These are phyloP conservation scores for Calonectria montana DNA, from an alignment of 2,329 filamentous ascomycete species.

Conservation along the genomic window DNA sequence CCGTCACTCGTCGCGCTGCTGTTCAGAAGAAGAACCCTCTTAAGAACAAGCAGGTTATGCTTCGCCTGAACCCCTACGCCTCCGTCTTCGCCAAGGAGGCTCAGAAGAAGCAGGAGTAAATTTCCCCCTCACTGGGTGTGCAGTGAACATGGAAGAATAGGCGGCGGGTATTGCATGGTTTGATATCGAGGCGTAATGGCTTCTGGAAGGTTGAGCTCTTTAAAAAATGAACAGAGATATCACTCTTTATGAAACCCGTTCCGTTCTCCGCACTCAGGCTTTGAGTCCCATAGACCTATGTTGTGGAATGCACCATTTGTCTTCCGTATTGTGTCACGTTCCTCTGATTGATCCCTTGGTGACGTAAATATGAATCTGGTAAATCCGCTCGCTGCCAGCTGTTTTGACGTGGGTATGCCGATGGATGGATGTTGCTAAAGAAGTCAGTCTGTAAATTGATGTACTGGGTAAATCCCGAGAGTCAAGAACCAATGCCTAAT, in stretches of 20 bases:
- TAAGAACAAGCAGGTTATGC: slow-evolving; percentile 97
- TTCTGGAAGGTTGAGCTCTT: slow-evolving; percentile 50
- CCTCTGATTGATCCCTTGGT: background rate
- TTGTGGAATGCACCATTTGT: slow-evolving; percentile 22
- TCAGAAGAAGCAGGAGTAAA: slow-evolving; percentile 56
- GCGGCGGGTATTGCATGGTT: slow-evolving; percentile 47
- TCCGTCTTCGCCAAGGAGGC: slow-evolving; percentile 82
- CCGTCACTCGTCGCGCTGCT: slow-evolving; percentile 86
- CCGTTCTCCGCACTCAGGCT: slow-evolving; percentile 24
- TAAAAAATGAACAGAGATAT: slow-evolving; percentile 50
- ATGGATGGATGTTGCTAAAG: too few species aligned
- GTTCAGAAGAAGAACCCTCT: slow-evolving; percentile 99
- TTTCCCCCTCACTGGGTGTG: slow-evolving; percentile 52
- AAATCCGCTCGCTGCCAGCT: background rate
- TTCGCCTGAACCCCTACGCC: slow-evolving; percentile 98
- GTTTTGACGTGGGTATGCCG: background rate
- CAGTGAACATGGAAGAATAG: slow-evolving; percentile 46
- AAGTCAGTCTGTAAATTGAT: too few species aligned
- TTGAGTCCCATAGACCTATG: slow-evolving; percentile 5
- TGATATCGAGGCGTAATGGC: slow-evolving; percentile 53
- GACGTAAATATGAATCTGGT: background rate
- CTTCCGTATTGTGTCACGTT: background rate
- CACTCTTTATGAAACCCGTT: slow-evolving; percentile 45
- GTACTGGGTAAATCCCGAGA: too few species aligned
- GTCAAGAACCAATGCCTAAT: too few species aligned